Evolutionary conservation across 208 protist species (phyloP).

Genomic region (Angomonas deanei): DNA sequence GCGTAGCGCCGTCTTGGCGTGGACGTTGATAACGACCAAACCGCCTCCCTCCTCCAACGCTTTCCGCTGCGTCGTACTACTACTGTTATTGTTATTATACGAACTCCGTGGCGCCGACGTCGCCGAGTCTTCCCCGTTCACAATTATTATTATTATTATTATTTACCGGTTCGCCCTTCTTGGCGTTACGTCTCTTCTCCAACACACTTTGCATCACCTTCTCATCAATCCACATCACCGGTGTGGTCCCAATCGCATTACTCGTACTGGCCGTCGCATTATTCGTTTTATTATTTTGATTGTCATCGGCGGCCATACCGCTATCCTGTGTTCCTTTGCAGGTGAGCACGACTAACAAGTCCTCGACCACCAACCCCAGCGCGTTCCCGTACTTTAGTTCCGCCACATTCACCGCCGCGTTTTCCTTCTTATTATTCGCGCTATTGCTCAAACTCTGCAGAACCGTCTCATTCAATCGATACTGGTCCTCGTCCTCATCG

Average conservation of each 20-base stretch:
- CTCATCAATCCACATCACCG: neutral
- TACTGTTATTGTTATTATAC: too few relatives aligned
- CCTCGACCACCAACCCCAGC: constrained; percentile 18
- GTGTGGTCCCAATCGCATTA: neutral
- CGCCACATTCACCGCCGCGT: neutral
- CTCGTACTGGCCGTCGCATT: neutral
- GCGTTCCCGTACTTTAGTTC: constrained; percentile 50
- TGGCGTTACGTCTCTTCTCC: neutral
- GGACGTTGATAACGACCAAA: constrained; percentile 45
- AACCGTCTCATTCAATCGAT: constrained; percentile 16
- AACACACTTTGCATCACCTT: neutral
- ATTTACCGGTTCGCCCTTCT: too few relatives aligned
- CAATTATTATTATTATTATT: too few relatives aligned
- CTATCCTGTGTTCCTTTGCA: constrained; percentile 8
- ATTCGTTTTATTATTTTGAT: neutral
- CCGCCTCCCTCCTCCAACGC: constrained; percentile 15
- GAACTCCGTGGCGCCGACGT: too few relatives aligned
- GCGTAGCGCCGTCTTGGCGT: constrained; percentile 36
- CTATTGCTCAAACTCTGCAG: neutral
- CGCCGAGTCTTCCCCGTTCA: too few relatives aligned
- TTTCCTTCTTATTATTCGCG: neutral
- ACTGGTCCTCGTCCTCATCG: constrained; percentile 6
- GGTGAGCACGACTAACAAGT: constrained; percentile 27
- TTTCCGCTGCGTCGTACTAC: neutral
- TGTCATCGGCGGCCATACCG: neutral